Conservation (phyloP, 2,329 filamentous ascomycete species). For the Neopestalotiopsis sp. region DNA sequence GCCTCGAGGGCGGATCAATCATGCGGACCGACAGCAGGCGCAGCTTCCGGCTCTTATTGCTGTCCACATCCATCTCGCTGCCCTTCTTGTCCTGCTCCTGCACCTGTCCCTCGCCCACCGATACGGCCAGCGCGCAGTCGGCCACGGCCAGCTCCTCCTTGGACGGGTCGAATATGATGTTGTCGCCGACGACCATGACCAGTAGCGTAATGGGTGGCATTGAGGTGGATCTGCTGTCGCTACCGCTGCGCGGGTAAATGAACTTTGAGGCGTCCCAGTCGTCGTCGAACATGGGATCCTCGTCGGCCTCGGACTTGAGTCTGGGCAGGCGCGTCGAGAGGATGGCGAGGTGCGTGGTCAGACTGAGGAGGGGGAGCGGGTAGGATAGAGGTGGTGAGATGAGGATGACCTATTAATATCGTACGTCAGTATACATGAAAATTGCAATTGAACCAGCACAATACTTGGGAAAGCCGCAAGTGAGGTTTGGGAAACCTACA, state of each 20-base stretch:
- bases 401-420: conserved; percentile 73
- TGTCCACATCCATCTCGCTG: conserved; percentile 48
- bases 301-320: conserved; percentile 87
- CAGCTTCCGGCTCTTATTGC: conserved; percentile 48
- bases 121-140: conserved; percentile 86
- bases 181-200: conserved; percentile 83
- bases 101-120: conserved; percentile 60
- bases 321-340: conserved; percentile 84
- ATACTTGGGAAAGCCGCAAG: conserved; percentile 6
- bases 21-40: conserved; percentile 73
- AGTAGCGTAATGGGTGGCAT: conserved; percentile 89
- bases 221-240: conserved; percentile 32
- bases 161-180: conserved; percentile 92
- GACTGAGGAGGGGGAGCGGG: conserved; percentile 87
- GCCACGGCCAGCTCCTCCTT: conserved; percentile 93
- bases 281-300: conserved; percentile 97
- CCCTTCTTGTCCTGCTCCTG: conserved; percentile 25
- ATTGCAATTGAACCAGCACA: too few relatives aligned
- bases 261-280: conserved; percentile 88
- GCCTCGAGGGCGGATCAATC: conserved; percentile 74
- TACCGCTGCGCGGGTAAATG: conserved; percentile 68
- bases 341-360: conserved; percentile 92
- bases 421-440: too few relatives aligned
- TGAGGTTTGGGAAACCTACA: conserved; percentile 57
- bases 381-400: conserved; percentile 94